Base-by-base conservation (phyloP, 2,329 filamentous ascomycete species). In the Xylaria multiplex region DNA sequence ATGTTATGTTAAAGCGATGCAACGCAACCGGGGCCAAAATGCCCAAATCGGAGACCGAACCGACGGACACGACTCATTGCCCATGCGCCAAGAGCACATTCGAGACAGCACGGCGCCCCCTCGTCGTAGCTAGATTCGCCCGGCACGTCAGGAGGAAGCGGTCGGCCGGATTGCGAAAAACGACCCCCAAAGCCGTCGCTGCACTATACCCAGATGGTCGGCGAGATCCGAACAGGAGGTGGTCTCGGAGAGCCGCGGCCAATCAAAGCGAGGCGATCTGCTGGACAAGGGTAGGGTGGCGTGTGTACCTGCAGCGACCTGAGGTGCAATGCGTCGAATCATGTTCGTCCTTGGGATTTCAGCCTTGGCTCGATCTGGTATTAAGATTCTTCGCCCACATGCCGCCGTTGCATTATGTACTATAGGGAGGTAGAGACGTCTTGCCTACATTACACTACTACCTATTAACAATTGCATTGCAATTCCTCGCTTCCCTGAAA, bases 201-300 rank as follows among this genome's bases (percentile, higher is more conserved):
- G 5, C 27, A 27, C 27, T 27, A 27, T 3, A 27, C 27, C 37
- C 5, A 40, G 37, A 14, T 13, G 37, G 37, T 40, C 37, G 9
- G 13, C 59, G 7, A 27, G n/a, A 22, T 24, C 37, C 7, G 50
- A 57, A 46, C 45, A 48, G 27, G 54, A 30, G 54, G 24, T 6
- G n/a, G 46, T 46, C 60, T 53, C 60, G 54, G 60, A 57, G 60
- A 50, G 53, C 46, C 27, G 53, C 46, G n/a, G 14, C 53, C 35
- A 52, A 56, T 50, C 32, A 56, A 24, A 24, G 14, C 16, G 8
- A 42, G 24, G 27, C 9, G 19, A 53, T 53, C 9, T 40, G 3
- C 14, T 22, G 30, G 32, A 53, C 30, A 53, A 37, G 49, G 32
- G 30, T 22, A 40, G 27, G 19, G 27, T 27, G 27, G 27, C 19